These are phyloP conservation scores for Clitoria ternatea DNA, from an alignment of 306 rosid species.

Conservation along the genomic window DNA sequence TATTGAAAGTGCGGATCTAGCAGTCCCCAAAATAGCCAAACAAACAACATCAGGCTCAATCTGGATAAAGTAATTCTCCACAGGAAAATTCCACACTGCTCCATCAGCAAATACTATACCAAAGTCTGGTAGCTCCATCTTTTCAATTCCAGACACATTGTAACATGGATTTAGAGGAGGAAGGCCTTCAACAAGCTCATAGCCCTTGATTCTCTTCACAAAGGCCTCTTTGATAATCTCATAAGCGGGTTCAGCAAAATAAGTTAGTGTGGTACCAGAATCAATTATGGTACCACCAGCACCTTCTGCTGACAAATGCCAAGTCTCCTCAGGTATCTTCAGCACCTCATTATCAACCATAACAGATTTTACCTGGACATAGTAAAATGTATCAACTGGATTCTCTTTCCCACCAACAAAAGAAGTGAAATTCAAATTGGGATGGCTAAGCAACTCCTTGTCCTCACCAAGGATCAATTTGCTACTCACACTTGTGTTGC, in stretches of 20 bases:
- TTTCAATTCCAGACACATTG: conserved; percentile 78
- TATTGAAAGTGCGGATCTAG: conserved; percentile 64
- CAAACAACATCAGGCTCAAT: conserved; percentile 68
- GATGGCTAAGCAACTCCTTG: conserved; percentile 49
- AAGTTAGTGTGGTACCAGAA: conserved; percentile 93
- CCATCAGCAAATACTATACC: conserved; percentile 73
- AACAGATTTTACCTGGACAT: conserved; percentile 64
- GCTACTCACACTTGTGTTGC: conserved; percentile 70
- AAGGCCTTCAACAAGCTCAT: conserved; percentile 48
- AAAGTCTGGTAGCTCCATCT: conserved; percentile 77
- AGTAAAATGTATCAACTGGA: conserved; percentile 84
- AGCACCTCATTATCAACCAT: conserved; percentile 63
- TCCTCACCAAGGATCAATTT: conserved; percentile 90
- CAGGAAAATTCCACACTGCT: conserved; percentile 88
- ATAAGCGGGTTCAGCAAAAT: conserved; percentile 88
- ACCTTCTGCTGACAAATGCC: conserved; percentile 64
- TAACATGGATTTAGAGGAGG: conserved; percentile 80
- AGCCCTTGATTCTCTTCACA: conserved; percentile 52
- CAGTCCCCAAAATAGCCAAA: conserved; percentile 80
- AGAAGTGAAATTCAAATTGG: conserved; percentile 73
- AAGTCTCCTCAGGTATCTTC: conserved; percentile 68
- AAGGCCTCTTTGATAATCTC: conserved; percentile 65
- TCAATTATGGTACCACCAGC: conserved; percentile 91
- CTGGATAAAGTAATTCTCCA: conserved; percentile 82
- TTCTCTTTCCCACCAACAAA: conserved; percentile 64